Evolutionary conservation across 108 stramenopile genomes (phyloP).

Genomic region (Parmales sp.): DNA sequence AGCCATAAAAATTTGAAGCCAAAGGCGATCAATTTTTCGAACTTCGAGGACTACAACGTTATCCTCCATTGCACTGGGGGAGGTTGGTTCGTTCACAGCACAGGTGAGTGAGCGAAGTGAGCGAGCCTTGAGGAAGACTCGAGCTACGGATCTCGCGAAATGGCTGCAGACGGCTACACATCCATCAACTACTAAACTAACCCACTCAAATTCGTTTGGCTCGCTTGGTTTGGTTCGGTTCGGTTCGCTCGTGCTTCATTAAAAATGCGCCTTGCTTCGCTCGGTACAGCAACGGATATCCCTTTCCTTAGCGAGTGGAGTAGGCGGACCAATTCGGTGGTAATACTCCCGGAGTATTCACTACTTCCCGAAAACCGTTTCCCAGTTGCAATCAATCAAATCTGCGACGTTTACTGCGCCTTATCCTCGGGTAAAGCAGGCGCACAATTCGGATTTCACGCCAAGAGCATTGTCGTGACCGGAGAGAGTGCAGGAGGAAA

Average conservation of each 20-base stretch:
- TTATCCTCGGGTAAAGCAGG: slow-evolving; percentile 45
- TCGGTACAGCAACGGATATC: slow-evolving; percentile 63
- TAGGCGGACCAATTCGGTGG: slow-evolving; percentile 49
- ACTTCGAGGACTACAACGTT: slow-evolving; percentile 28
- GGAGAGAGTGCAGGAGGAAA: slow-evolving; percentile 72
- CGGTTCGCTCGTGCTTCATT: too few relatives aligned
- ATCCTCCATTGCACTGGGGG: slow-evolving; percentile 72
- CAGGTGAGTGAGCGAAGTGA: too few relatives aligned
- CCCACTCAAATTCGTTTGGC: too few relatives aligned
- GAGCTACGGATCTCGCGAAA: too few relatives aligned
- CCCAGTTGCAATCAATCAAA: slow-evolving; percentile 53
- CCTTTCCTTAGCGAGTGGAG: slow-evolving; percentile 72
- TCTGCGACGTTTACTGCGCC: slow-evolving; percentile 39
- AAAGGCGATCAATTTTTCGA: too few relatives aligned
- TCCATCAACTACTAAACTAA: too few relatives aligned
- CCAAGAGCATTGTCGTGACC: slow-evolving; percentile 57
- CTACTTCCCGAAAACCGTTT: slow-evolving; percentile 59
- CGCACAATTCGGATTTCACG: slow-evolving; percentile 49
- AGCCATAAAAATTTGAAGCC: too few relatives aligned
- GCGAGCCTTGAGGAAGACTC: too few relatives aligned
- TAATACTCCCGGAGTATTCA: slow-evolving; percentile 70
- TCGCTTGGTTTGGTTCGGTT: too few relatives aligned
- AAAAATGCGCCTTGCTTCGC: too few relatives aligned
- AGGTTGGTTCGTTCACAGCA: slow-evolving; percentile 70
- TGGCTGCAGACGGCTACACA: too few relatives aligned